phyloP scores from a whole-genome alignment of 2,329 filamentous ascomycete genomes.

The Seiridium cupressi region DNA sequence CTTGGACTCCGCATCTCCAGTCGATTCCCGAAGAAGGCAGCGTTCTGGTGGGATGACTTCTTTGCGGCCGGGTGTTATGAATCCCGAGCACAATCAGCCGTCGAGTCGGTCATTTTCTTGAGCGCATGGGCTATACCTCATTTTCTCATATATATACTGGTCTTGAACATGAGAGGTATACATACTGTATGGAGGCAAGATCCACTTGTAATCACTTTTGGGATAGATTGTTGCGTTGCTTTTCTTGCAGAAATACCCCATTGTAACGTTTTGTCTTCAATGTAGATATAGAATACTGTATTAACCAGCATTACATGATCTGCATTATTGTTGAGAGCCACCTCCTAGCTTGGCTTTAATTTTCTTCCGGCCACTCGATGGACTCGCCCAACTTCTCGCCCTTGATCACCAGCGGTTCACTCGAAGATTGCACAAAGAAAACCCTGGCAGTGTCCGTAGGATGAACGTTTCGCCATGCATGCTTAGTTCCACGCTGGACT shows the following conservation, averaged over 20 bases:
- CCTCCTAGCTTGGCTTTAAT: not conserved
- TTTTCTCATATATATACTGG: too few species aligned
- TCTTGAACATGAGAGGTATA: too few species aligned
- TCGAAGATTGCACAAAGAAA: not conserved
- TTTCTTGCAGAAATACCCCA: not conserved
- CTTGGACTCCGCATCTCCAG: not conserved
- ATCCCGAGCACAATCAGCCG: too few species aligned
- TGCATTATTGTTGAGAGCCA: not conserved
- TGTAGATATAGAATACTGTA: not conserved
- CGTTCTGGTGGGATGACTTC: constrained; percentile 3
- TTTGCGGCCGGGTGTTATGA: not conserved
- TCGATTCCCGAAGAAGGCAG: not conserved
- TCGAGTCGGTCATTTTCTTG: too few species aligned
- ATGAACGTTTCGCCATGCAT: constrained; percentile 1
- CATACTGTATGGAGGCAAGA: too few species aligned
- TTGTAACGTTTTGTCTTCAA: not conserved
- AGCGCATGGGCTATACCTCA: too few species aligned
- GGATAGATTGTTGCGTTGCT: too few species aligned
- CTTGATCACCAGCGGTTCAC: not conserved
- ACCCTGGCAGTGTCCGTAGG: not conserved
- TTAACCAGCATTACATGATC: not conserved
- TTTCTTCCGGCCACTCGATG: constrained; percentile 1
- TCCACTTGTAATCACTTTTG: not conserved
- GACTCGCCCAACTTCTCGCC: not conserved
- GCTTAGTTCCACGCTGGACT: constrained; percentile 4